These are phyloP conservation scores for Fistulifera pelliculosa DNA, from an alignment of 108 stramenopile genomes.

Conservation along the genomic window DNA sequence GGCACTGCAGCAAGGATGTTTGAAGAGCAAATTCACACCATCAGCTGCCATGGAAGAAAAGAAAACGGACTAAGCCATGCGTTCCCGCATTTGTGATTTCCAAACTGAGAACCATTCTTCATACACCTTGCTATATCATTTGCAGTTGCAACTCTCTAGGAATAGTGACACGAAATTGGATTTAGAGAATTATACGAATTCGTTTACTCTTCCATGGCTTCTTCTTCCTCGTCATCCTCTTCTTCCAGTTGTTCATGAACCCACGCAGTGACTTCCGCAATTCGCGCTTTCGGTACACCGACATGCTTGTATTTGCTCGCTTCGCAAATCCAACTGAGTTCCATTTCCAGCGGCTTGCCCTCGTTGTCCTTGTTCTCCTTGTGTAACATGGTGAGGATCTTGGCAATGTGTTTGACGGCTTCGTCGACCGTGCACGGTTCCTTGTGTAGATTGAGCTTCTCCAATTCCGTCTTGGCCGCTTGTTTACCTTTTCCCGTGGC, in stretches of 20 bases:
- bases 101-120: no score
- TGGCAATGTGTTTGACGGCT: constrained; percentile 92
- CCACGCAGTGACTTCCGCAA: constrained; percentile 70
- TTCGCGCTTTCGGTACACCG: constrained; percentile 79
- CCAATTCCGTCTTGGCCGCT: constrained; percentile 97
- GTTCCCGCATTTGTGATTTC: no score
- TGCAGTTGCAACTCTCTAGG: no score
- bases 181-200: no score
- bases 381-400: constrained; percentile 87
- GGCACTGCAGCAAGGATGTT: constrained; percentile 37
- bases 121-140: no score
- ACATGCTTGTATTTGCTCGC: constrained; percentile 76
- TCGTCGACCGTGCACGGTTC: constrained; percentile 6
- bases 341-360: constrained; percentile 93
- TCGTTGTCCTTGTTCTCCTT: constrained; percentile 84
- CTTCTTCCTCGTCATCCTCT: constrained; percentile 76
- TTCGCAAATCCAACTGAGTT: constrained; percentile 93
- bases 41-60: no score
- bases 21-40: constrained; percentile 3
- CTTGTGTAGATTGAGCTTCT: constrained; percentile 87
- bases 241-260: constrained; percentile 86
- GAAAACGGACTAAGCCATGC: no score
- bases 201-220: constrained; percentile 14
- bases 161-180: no score
- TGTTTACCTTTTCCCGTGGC: constrained; percentile 97